These are phyloP conservation scores for Neofusicoccum sp. DNA, from an alignment of 2,329 filamentous ascomycete species.

Conservation along the genomic window DNA sequence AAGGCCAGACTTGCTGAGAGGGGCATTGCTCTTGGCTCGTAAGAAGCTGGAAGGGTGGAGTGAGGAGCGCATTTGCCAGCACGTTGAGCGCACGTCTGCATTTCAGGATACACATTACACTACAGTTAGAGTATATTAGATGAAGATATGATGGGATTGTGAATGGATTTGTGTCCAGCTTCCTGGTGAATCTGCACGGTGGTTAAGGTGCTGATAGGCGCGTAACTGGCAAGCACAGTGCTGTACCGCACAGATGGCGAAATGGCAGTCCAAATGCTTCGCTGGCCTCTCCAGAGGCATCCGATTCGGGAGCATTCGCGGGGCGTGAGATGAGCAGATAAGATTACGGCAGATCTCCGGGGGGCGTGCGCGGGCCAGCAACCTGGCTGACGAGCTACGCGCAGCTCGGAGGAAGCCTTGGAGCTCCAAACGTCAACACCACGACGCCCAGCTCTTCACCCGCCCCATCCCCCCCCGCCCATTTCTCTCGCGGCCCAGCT, in stretches of 20 bases:
- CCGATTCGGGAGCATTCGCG: not conserved
- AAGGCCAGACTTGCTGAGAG: slow-evolving; percentile 49
- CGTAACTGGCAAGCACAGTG: too few species aligned
- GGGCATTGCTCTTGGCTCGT: slow-evolving; percentile 35
- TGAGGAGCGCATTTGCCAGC: not conserved
- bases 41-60: not conserved
- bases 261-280: not conserved
- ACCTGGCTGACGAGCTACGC: not conserved
- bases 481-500: not conserved
- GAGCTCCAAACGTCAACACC: slow-evolving; percentile 20
- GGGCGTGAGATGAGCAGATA: not conserved
- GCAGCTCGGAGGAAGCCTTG: slow-evolving; percentile 19
- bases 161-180: not conserved
- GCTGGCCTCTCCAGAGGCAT: not conserved
- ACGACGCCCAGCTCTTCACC: slow-evolving; percentile 11
- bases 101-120: not conserved
- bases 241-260: too few species aligned
- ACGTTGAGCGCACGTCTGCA: not conserved
- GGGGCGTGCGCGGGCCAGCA: not conserved
- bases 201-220: too few species aligned
- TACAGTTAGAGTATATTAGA: slow-evolving; percentile 6
- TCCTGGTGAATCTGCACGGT: not conserved
- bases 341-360: slow-evolving; percentile 11
- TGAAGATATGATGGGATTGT: not conserved
- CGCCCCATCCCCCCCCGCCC: slow-evolving; percentile 15